These are phyloP conservation scores for Citrus reticulata DNA, from an alignment of 345 rosid species.

Conservation along the genomic window DNA sequence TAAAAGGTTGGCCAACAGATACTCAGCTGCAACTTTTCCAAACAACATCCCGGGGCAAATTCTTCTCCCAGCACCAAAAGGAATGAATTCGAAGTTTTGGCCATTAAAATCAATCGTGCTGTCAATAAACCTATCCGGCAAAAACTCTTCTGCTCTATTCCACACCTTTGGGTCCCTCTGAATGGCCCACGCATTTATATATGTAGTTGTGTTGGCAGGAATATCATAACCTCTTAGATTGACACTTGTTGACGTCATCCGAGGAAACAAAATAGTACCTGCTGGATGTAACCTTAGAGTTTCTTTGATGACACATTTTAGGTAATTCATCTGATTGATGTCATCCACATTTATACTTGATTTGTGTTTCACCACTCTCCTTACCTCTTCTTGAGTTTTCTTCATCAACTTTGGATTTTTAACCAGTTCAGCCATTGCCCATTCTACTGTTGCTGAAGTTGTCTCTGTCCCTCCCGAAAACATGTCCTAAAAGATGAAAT, in stretches of 20 bases:
- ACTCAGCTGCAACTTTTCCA: not conserved
- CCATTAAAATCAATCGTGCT: not conserved
- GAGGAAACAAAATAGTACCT: not conserved
- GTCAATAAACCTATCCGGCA: slow-evolving; percentile 10
- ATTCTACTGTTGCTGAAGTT: not conserved
- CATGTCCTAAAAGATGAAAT: slow-evolving; percentile 5
- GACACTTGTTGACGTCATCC: not conserved
- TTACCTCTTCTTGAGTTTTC: slow-evolving; percentile 6
- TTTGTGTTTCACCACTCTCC: not conserved
- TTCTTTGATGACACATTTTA: slow-evolving; percentile 8
- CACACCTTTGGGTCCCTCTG: slow-evolving; percentile 9
- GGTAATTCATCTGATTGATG: not conserved
- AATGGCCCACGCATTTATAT: slow-evolving; percentile 9
- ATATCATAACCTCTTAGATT: slow-evolving; percentile 1
- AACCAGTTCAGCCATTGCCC: slow-evolving; percentile 13
- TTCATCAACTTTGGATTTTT: not conserved
- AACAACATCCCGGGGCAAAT: slow-evolving; percentile 10
- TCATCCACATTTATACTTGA: not conserved
- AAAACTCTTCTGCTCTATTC: slow-evolving; percentile 2
- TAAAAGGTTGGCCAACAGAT: slow-evolving; percentile 1
- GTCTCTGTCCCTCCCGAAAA: slow-evolving; percentile 7
- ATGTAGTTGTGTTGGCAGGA: not conserved
- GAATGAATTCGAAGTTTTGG: not conserved
- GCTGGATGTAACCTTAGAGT: slow-evolving; percentile 7
- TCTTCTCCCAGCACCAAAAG: slow-evolving; percentile 11